Evolutionary conservation across 2,329 filamentous ascomycete species (phyloP).

Genomic region (Beauveria sp.): DNA sequence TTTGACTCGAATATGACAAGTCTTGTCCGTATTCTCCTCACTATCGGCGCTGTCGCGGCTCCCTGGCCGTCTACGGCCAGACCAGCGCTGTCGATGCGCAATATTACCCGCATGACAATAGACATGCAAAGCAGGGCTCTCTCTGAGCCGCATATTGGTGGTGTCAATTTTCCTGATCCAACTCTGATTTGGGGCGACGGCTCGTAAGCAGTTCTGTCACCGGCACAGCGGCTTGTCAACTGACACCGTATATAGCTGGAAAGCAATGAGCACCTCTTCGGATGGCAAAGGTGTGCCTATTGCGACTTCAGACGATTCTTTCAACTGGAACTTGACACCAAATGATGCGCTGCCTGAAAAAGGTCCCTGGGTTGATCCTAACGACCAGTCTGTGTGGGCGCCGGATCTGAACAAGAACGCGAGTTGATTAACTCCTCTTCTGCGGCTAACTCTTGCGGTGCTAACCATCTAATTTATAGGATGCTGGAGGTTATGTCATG

Average conservation of each 20-base stretch:
- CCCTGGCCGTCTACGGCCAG: not conserved
- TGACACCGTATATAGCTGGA: conserved; percentile 2
- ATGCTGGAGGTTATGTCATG: conserved; percentile 7
- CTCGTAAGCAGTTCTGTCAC: not conserved
- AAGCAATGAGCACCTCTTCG: conserved; percentile 9
- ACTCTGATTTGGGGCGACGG: conserved; percentile 9
- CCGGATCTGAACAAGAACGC: conserved; percentile 10
- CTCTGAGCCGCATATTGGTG: conserved; percentile 1
- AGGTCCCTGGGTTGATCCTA: conserved; percentile 8
- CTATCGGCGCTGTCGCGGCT: not conserved
- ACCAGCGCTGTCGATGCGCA: not conserved
- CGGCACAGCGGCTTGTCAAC: not conserved
- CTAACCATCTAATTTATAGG: not conserved
- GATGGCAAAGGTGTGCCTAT: conserved; percentile 7
- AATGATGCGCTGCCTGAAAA: conserved; percentile 1
- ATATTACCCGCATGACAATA: conserved; percentile 5
- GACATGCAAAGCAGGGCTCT: not conserved
- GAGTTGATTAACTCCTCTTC: not conserved
- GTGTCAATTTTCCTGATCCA: conserved; percentile 9
- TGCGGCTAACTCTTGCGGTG: not conserved
- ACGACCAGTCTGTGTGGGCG: conserved; percentile 9
- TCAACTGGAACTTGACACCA: not conserved
- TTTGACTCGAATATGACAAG: not conserved
- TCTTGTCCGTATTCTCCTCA: not conserved
- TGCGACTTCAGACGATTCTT: conserved; percentile 2